These are phyloP conservation scores for Suaeda aralocaspica DNA, from an alignment of 148 eudicot genomes.

Conservation along the genomic window DNA sequence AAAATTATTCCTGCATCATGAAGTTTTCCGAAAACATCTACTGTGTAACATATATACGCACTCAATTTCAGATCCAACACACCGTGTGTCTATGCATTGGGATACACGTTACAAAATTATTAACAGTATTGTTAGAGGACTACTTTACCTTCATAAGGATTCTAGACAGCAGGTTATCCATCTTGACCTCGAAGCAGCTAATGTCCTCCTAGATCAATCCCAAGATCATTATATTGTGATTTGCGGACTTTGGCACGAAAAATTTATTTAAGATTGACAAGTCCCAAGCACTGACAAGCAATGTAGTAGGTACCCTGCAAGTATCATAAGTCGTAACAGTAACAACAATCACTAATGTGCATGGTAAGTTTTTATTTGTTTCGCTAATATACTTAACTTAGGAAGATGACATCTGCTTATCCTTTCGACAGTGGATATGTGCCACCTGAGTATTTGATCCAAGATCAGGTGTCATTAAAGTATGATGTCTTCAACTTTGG, in stretches of 20 bases:
- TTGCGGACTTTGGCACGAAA: slow-evolving; percentile 46
- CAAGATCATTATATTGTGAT: too few species aligned
- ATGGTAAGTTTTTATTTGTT: slow-evolving; percentile 12
- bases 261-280: slow-evolving; percentile 30
- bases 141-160: too few species aligned
- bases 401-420: not conserved
- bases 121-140: slow-evolving; percentile 34
- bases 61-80: slow-evolving; percentile 24
- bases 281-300: slow-evolving; percentile 27
- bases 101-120: slow-evolving; percentile 35
- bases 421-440: slow-evolving; percentile 36
- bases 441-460: too few species aligned
- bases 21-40: slow-evolving; percentile 15
- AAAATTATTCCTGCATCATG: not conserved
- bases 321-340: slow-evolving; percentile 1
- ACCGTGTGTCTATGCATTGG: slow-evolving; percentile 26
- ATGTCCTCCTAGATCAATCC: slow-evolving; percentile 43
- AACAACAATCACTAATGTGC: not conserved
- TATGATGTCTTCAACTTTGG: slow-evolving; percentile 46
- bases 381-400: not conserved
- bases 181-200: slow-evolving; percentile 41
- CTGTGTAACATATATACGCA: not conserved
- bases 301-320: slow-evolving; percentile 33
- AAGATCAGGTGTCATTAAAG: slow-evolving; percentile 36
- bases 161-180: slow-evolving; percentile 37